Base-by-base conservation (phyloP, 768 basidiomycete species). In the Suillus bovinus region DNA sequence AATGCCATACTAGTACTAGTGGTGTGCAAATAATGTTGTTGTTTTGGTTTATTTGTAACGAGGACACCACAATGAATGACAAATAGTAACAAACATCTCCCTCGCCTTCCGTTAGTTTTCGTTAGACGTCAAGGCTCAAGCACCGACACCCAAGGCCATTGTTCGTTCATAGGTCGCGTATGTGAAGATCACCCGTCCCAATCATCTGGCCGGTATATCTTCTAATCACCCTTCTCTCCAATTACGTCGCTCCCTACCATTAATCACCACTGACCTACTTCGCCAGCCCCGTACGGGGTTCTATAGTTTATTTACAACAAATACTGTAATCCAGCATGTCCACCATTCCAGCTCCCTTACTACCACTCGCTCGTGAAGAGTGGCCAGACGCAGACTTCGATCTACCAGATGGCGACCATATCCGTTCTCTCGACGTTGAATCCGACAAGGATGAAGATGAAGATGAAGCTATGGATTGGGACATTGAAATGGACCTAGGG, bases 311-410 rank as follows among this genome's bases (percentile, higher is more conserved):
- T 62, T 63, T 60, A 59, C 61, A 61, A 63, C 53, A 68, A 33
- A 57, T 66, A 68, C 52, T 67, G 58, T 71, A 69, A 60, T 65
- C 67, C 66, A 64, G 60, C 59, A 91, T 91, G 89, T 73, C 80
- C 61, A 77, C 87, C 57, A 78, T 86, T 44, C 85, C 84, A 41
- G 84, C 87, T 6, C 88, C 86, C 14, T 77, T 83, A 52, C 78
- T 82, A 64, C 75, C 78, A 46, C 69, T 80, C 42, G 74, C 81
- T 60, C 83, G 84, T 65, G 91, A 94, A 76, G 90, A 93, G 78
- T 94, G 92, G 91, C 82, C 85, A 49, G 92, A 94, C 74, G 89
- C 89, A 64, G 92, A 94, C 76, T 93, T 94, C 71, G 92, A 93
- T 72, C 78, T 94, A 24, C 87, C 89, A 60, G 92, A 94, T 54